These are phyloP conservation scores for Pezicula radicicola DNA, from an alignment of 2,329 filamentous ascomycete genomes.

Conservation along the genomic window DNA sequence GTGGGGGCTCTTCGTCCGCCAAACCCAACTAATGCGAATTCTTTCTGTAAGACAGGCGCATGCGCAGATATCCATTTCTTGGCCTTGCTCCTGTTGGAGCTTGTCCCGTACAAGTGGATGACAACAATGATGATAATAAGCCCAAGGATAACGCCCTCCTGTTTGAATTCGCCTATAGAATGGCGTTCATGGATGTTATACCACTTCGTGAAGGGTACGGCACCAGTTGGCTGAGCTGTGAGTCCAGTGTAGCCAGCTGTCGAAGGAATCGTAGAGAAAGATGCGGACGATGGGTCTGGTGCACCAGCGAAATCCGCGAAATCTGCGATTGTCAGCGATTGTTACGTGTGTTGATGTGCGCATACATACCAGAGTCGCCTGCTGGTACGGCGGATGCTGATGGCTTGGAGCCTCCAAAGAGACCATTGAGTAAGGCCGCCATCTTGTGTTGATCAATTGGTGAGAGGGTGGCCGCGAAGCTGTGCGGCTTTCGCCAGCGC, in stretches of 20 bases:
- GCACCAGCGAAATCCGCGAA: slow-evolving; percentile 91
- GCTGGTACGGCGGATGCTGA: slow-evolving; percentile 45
- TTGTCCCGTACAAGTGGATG: slow-evolving; percentile 78
- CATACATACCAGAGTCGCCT: slow-evolving; percentile 61
- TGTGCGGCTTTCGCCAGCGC: no score
- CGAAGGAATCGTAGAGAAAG: slow-evolving; percentile 40
- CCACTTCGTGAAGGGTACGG: slow-evolving; percentile 84
- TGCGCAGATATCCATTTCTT: slow-evolving; percentile 77
- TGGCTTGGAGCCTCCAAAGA: slow-evolving; percentile 67
- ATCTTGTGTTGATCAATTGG: slow-evolving; percentile 15
- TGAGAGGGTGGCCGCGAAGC: no score
- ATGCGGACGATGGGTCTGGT: slow-evolving; percentile 59
- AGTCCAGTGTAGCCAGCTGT: slow-evolving; percentile 45
- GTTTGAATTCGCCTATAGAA: slow-evolving; percentile 77
- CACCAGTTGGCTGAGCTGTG: slow-evolving; percentile 41
- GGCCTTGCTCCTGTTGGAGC: slow-evolving; percentile 76
- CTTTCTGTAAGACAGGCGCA: slow-evolving; percentile 66
- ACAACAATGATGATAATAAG: slow-evolving; percentile 72
- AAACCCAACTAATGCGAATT: slow-evolving; percentile 89
- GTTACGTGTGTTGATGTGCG: slow-evolving; percentile 5
- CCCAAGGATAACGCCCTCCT: slow-evolving; percentile 78
- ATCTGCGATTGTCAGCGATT: slow-evolving; percentile 50
- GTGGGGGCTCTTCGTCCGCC: slow-evolving; percentile 46
- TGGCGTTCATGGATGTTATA: slow-evolving; percentile 95
- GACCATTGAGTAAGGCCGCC: slow-evolving; percentile 43